phyloP scores from a whole-genome alignment of 169 alveolate genomes.

The Eimeria praecox region DNA sequence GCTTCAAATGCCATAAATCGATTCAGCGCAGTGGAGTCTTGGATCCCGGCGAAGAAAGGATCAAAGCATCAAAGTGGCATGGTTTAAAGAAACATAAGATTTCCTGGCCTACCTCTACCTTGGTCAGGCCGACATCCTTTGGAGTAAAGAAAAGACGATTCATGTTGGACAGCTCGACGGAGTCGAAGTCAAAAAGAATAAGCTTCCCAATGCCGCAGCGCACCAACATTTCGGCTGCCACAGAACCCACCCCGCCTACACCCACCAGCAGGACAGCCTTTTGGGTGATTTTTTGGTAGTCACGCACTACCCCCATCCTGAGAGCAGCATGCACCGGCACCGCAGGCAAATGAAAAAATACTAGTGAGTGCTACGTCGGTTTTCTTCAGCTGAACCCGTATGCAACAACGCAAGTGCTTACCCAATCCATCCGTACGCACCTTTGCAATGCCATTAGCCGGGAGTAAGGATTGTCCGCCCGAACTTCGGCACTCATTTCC shows the following conservation, averaged over 20 bases:
- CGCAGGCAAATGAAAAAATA: background rate
- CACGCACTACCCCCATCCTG: conserved; percentile 97
- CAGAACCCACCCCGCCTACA: conserved; percentile 98
- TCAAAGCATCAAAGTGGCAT: background rate
- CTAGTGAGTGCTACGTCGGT: background rate
- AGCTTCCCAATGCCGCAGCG: conserved; percentile 97
- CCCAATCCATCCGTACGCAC: conserved; percentile 4
- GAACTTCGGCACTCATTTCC: conserved; percentile 74
- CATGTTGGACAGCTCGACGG: conserved; percentile 97
- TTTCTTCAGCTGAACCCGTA: background rate
- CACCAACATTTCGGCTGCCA: conserved; percentile 97
- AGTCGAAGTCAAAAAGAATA: conserved; percentile 96
- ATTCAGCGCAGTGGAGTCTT: background rate
- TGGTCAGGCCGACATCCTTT: conserved; percentile 94
- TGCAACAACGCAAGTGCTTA: background rate
- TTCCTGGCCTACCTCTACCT: conserved; percentile 90
- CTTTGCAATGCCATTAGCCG: conserved; percentile 77
- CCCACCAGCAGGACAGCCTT: conserved; percentile 95
- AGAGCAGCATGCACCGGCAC: background rate
- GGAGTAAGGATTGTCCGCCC: conserved; percentile 78
- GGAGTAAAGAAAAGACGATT: conserved; percentile 96
- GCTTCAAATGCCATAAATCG: background rate
- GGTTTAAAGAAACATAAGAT: background rate
- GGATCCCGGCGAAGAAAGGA: background rate
- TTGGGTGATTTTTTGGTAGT: conserved; percentile 92